Evolutionary conservation across 1,284 basidiomycete genomes (phyloP).

Genomic region (Coniferiporia sulphurascens): DNA sequence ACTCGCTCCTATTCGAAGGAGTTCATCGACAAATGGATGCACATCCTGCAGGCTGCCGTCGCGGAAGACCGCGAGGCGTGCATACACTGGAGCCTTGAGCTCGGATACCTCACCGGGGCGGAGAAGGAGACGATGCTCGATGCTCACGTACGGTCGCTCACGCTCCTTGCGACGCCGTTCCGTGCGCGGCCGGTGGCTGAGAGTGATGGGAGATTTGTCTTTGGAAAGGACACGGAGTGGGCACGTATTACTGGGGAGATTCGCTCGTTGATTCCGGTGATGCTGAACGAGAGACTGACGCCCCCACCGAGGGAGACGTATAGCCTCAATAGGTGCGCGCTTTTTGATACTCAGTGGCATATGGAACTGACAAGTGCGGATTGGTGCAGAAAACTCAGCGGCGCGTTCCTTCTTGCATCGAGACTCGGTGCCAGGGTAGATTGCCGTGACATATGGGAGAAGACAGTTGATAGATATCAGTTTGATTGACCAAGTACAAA

Average conservation of each 20-base stretch:
- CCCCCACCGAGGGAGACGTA: constrained; percentile 96
- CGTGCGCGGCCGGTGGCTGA: constrained; percentile 56
- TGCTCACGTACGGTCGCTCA: constrained; percentile 85
- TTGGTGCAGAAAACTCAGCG: constrained; percentile 76
- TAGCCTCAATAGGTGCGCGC: constrained; percentile 74
- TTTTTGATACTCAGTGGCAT: constrained; percentile 5
- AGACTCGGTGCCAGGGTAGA: constrained; percentile 75
- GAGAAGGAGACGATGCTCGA: constrained; percentile 88
- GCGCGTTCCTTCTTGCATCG: constrained; percentile 89
- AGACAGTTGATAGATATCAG: constrained; percentile 37
- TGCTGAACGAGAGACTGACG: constrained; percentile 85
- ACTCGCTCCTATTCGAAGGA: constrained; percentile 80
- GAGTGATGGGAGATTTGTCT: constrained; percentile 40
- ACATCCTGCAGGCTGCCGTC: constrained; percentile 76
- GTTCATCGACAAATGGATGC: constrained; percentile 90
- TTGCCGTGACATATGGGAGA: constrained; percentile 72
- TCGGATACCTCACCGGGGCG: constrained; percentile 89
- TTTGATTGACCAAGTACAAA: constrained; percentile 18
- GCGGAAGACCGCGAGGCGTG: constrained; percentile 67
- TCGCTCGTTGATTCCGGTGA: constrained; percentile 80
- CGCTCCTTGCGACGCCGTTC: constrained; percentile 80
- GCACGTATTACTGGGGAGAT: constrained; percentile 69
- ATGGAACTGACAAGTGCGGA: neutral
- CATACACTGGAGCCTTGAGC: constrained; percentile 65
- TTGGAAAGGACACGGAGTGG: constrained; percentile 64